phyloP scores from a whole-genome alignment of 2,329 filamentous ascomycete species.

The Lomentospora prolificans region DNA sequence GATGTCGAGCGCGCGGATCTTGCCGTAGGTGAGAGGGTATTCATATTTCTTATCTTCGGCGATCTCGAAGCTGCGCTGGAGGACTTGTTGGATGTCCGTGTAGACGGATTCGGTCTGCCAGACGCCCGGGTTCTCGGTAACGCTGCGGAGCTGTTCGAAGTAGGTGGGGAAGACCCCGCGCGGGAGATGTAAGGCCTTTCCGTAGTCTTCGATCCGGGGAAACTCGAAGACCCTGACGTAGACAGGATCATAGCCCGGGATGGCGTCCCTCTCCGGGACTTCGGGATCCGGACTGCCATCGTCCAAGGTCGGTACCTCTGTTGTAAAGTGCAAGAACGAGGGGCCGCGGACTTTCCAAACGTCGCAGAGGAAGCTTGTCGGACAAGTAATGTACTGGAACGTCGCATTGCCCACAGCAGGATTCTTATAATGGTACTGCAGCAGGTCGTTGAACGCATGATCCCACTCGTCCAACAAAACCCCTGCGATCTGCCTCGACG shows the following conservation, averaged over 20 bases:
- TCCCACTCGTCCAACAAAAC: neutral
- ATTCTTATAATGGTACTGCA: neutral
- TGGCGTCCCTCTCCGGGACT: neutral
- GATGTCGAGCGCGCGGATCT: neutral
- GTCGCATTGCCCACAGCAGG: neutral
- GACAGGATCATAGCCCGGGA: neutral
- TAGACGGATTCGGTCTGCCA: neutral
- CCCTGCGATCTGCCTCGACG: neutral
- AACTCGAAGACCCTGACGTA: neutral
- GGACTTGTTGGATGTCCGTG: neutral
- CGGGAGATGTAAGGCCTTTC: neutral
- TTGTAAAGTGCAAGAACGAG: neutral
- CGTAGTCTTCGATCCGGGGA: neutral
- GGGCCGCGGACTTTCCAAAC: neutral
- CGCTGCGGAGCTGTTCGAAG: neutral
- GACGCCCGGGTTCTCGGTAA: neutral
- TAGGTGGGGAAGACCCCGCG: neutral
- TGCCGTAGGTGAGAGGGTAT: neutral
- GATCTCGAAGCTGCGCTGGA: neutral
- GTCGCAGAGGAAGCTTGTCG: neutral
- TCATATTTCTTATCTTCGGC: neutral
- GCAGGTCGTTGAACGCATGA: neutral
- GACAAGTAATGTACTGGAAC: neutral
- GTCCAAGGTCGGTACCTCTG: neutral
- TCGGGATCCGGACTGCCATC: neutral